A percentile compares a stretch with the other conserved stretches of the same genome.
These are phyloP conservation scores for Tetragonia tetragonoides DNA, from an alignment of 148 eudicot species.

Conservation along the genomic window DNA sequence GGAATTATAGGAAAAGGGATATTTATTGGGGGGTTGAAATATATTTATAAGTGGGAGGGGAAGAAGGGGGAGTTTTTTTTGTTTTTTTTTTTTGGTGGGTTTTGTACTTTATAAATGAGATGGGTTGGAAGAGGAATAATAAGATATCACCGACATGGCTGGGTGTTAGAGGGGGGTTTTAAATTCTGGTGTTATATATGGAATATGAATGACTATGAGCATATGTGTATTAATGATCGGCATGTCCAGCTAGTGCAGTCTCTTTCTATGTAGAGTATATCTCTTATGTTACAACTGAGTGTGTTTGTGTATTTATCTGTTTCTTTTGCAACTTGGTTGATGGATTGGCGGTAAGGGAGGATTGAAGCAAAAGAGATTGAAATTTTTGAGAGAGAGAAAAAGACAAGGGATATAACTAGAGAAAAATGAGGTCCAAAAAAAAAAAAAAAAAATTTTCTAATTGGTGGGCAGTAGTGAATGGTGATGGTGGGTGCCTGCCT, in stretches of 20 bases:
- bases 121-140: conserved; percentile 7
- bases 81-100: background rate
- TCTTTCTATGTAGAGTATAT: background rate
- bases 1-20: conserved; percentile 21
- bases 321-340: conserved; percentile 14
- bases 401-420: no score
- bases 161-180: conserved; percentile 16
- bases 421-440: no score
- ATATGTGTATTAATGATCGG: conserved; percentile 30
- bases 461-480: background rate
- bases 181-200: background rate
- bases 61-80: conserved; percentile 1
- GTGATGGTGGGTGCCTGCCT: conserved; percentile 11
- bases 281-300: background rate
- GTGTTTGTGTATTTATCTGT: conserved; percentile 2
- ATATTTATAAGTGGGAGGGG: background rate
- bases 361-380: background rate
- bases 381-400: no score
- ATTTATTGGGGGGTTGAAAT: background rate
- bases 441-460: background rate
- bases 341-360: conserved; percentile 1
- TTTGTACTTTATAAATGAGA: background rate
- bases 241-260: conserved; percentile 22
- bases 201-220: no score
- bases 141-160: conserved; percentile 46